These are phyloP conservation scores for Exophiala spinifera DNA, from an alignment of 2,329 filamentous ascomycete genomes.

Conservation along the genomic window DNA sequence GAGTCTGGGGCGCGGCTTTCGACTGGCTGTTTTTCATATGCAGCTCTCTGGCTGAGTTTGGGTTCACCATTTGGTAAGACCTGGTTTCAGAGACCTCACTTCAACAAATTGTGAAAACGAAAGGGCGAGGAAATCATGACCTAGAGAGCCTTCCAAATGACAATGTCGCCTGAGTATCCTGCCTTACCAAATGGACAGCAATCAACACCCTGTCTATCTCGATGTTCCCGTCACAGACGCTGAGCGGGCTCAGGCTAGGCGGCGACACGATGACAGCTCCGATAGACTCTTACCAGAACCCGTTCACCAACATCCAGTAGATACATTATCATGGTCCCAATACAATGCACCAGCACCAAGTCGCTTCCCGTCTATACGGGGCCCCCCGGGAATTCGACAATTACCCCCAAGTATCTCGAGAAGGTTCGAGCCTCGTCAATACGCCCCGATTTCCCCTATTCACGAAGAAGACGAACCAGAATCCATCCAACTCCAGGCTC, in stretches of 20 bases:
- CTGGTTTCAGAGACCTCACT: not conserved
- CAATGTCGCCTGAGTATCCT: slow-evolving; percentile 15
- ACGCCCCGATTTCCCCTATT: slow-evolving; percentile 21
- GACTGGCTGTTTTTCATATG: slow-evolving; percentile 1
- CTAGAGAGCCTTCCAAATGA: slow-evolving; percentile 1
- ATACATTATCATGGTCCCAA: slow-evolving; percentile 6
- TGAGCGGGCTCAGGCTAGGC: slow-evolving; percentile 20
- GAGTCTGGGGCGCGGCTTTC: not conserved
- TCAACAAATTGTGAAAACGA: not conserved
- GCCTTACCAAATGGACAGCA: slow-evolving; percentile 20
- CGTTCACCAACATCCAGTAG: slow-evolving; percentile 5
- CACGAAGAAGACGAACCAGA: slow-evolving; percentile 24
- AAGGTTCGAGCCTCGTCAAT: slow-evolving; percentile 13
- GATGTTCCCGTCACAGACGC: slow-evolving; percentile 24
- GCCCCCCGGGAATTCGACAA: slow-evolving; percentile 1
- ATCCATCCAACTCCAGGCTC: slow-evolving; percentile 14
- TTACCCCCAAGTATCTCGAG: slow-evolving; percentile 5
- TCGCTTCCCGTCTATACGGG: slow-evolving; percentile 23
- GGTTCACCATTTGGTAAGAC: not conserved
- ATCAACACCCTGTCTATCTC: slow-evolving; percentile 18
- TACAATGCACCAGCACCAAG: slow-evolving; percentile 5
- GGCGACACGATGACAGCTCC: slow-evolving; percentile 15
- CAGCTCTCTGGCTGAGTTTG: not conserved
- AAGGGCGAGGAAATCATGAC: slow-evolving; percentile 9
- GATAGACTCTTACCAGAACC: slow-evolving; percentile 16